phyloP scores from a whole-genome alignment of 345 rosid genomes.

The Melaleuca alternifolia region DNA sequence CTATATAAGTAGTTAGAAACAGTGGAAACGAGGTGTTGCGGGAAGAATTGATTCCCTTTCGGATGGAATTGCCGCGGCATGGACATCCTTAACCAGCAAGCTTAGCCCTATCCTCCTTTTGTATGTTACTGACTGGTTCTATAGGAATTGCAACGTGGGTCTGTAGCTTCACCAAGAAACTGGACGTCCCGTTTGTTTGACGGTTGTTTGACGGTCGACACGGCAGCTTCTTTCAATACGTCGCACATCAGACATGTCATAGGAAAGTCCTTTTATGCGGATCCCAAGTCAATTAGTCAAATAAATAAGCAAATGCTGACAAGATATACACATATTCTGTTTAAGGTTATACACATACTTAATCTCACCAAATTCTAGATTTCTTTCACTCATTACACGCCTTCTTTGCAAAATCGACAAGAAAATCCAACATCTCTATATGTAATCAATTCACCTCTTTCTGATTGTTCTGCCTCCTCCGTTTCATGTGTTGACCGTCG shows the following conservation, averaged over 20 bases:
- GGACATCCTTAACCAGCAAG: not conserved
- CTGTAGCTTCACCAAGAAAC: not conserved
- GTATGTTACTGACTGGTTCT: not conserved
- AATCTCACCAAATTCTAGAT: too few relatives aligned
- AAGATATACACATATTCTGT: too few relatives aligned
- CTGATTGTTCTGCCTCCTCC: not conserved
- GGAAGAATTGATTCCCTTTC: not conserved
- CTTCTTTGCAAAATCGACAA: not conserved
- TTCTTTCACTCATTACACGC: not conserved
- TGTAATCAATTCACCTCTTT: too few relatives aligned
- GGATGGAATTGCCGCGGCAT: not conserved
- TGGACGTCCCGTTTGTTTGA: not conserved
- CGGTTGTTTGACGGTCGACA: not conserved
- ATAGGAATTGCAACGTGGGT: not conserved
- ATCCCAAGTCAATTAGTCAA: too few relatives aligned
- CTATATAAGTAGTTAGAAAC: not conserved
- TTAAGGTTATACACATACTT: too few relatives aligned
- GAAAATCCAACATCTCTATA: not conserved
- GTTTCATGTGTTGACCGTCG: not conserved
- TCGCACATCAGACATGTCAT: not conserved
- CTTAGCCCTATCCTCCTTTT: not conserved
- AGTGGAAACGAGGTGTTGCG: not conserved
- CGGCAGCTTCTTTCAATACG: not conserved
- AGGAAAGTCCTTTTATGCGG: not conserved
- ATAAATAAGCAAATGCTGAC: too few relatives aligned